Base-by-base conservation (phyloP, 2,329 filamentous ascomycete species). In the Trichoderma cornu-damae region DNA sequence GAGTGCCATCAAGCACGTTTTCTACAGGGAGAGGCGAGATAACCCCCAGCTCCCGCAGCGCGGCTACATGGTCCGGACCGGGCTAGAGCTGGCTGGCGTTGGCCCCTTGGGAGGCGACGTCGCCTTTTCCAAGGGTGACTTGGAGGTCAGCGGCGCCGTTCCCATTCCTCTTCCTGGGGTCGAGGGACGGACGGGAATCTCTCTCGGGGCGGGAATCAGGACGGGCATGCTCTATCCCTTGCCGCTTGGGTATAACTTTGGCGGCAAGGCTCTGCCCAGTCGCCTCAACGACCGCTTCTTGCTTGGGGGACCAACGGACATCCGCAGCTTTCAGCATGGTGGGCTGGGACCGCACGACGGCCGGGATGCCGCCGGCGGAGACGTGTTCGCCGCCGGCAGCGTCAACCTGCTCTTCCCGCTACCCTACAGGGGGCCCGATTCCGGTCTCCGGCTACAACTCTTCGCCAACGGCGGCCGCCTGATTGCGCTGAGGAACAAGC, bases 251-350 rank as follows among this genome's bases (percentile, higher is more conserved):
- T 82, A 79, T 64, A 71, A 75, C 14, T 65, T 79, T 52, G 66
- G 72, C 16, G 75, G 76, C 48, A 75, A 76, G 18, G 80, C 86
- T 0, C 77, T 81, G 22, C 83, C 87, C 4, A 95, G 89, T 63
- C 85, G 90, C 28, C 82, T 97, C 67, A 96, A 95, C 69, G 94
- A 99, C 71, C 90, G 94, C 43, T 99, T 99, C 76, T 85, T 91
- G 67, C 88, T 99, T 30, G 94, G 94, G 42, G 94, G 94, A 0
- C 93, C 94, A 3, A 96, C 91, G 3, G 93, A 96, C 68, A 89
- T 99, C 12, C 89, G 94, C 56, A 94, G 94, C 2, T 99, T 99
- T 79, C 86, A 90, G 59, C 82, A 96, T 20, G 89, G 87, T 18
- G 94, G 94, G 1, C 80, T 99, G 5, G 94, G 94, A 7, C 92